phyloP scores from a whole-genome alignment of 768 basidiomycete species.

The Crepidotus variabilis region DNA sequence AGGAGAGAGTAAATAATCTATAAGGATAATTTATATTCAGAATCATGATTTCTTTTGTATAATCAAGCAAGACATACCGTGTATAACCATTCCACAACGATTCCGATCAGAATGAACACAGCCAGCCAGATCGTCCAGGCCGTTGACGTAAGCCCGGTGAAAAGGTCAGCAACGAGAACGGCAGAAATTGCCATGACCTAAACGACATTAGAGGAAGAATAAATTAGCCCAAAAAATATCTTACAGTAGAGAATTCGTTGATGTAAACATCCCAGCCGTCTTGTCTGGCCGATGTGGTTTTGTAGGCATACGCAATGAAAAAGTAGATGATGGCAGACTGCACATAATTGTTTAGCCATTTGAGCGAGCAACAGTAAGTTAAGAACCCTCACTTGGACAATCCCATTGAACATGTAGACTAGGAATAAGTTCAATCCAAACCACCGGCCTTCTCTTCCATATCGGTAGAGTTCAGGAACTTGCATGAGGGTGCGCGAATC shows the following conservation, averaged over 20 bases:
- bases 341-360: conserved; percentile 2
- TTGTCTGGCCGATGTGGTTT: conserved; percentile 61
- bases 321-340: conserved; percentile 94
- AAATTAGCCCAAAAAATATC: conserved; percentile 14
- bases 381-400: conserved; percentile 61
- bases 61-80: conserved; percentile 49
- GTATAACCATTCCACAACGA: conserved; percentile 69
- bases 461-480: conserved; percentile 84
- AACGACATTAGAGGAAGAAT: not conserved
- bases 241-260: conserved; percentile 83
- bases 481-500: conserved; percentile 70
- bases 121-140: conserved; percentile 94
- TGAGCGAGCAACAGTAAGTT: conserved; percentile 2
- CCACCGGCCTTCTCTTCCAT: conserved; percentile 77
- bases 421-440: conserved; percentile 74
- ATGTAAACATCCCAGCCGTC: conserved; percentile 76
- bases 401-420: conserved; percentile 84
- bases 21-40: not conserved
- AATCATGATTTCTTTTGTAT: no score
- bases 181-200: conserved; percentile 85
- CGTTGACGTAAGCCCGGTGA: conserved; percentile 84
- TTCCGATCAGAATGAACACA: conserved; percentile 82
- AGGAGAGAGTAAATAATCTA: conserved; percentile 83
- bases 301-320: conserved; percentile 78
- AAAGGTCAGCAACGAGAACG: conserved; percentile 76